phyloP scores from a whole-genome alignment of 345 rosid species.

The Gossypium herbaceum region DNA sequence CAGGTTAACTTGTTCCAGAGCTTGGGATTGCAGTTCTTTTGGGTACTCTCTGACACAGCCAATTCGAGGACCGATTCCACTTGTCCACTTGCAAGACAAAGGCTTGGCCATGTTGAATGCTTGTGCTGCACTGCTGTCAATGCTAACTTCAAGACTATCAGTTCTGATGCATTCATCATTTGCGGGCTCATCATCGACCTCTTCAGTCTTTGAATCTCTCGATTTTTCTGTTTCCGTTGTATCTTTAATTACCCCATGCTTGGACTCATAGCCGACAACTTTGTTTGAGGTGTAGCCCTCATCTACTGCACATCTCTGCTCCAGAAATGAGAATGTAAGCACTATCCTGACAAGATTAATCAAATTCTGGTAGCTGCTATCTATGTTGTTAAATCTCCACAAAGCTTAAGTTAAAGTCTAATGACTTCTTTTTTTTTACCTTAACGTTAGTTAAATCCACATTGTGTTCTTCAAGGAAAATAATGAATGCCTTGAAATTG shows the following conservation, averaged over 20 bases:
- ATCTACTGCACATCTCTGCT: slow-evolving; percentile 49
- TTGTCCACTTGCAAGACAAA: slow-evolving; percentile 66
- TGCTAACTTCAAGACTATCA: slow-evolving; percentile 5
- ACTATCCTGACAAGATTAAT: not conserved
- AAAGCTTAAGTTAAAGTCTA: not conserved
- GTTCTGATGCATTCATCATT: not conserved
- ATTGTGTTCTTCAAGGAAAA: slow-evolving; percentile 51
- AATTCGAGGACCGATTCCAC: slow-evolving; percentile 68
- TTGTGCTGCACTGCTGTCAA: slow-evolving; percentile 26
- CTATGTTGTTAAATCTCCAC: not conserved
- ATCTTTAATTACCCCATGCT: slow-evolving; percentile 11
- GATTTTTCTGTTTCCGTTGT: not conserved
- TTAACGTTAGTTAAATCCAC: slow-evolving; percentile 55
- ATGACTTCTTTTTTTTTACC: slow-evolving; percentile 27
- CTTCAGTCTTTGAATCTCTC: not conserved
- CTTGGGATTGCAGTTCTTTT: slow-evolving; percentile 45
- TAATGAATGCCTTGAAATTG: slow-evolving; percentile 49
- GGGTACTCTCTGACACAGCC: slow-evolving; percentile 79
- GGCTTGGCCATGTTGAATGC: slow-evolving; percentile 37
- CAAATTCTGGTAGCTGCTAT: not conserved
- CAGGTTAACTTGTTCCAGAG: slow-evolving; percentile 60
- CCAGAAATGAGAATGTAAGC: not conserved
- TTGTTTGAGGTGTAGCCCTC: slow-evolving; percentile 43
- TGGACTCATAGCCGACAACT: slow-evolving; percentile 20
- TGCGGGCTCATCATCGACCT: not conserved